Conservation (phyloP, 306 rosid species). For the Rosa chinensis region DNA sequence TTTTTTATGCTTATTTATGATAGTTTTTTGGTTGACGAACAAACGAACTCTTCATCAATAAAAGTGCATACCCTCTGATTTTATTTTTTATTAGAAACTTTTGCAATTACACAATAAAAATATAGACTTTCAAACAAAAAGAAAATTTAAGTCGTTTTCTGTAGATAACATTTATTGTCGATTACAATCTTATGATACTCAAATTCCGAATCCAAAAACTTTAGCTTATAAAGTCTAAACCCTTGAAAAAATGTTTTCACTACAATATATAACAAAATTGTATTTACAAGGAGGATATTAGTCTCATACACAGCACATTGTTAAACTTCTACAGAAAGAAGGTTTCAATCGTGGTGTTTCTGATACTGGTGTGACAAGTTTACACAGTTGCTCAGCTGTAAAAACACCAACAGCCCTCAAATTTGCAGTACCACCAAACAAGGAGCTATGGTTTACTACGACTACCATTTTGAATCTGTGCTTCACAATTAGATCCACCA, state of each 20-base stretch:
- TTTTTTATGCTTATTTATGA: too few relatives aligned
- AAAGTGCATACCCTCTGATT: too few relatives aligned
- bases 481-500: conserved; percentile 58
- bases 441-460: conserved; percentile 47
- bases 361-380: conserved; percentile 40
- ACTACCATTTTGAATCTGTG: conserved; percentile 54
- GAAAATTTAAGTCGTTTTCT: too few relatives aligned
- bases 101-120: too few relatives aligned
- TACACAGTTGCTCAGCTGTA: conserved; percentile 50
- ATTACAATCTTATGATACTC: not conserved
- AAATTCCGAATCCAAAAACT: not conserved
- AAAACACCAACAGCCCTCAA: conserved; percentile 69
- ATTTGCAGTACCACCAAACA: conserved; percentile 31
- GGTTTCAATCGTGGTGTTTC: conserved; percentile 30
- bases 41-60: too few relatives aligned
- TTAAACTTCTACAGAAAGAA: conserved; percentile 32
- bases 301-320: not conserved
- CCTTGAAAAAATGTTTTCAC: not conserved
- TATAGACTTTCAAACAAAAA: too few relatives aligned
- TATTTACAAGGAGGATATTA: not conserved
- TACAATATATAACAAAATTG: not conserved
- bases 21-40: too few relatives aligned
- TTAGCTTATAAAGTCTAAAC: not conserved
- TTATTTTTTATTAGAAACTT: too few relatives aligned
- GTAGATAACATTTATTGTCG: too few relatives aligned